phyloP scores from a whole-genome alignment of 208 protist species.

The Entamoeba histolytica region DNA sequence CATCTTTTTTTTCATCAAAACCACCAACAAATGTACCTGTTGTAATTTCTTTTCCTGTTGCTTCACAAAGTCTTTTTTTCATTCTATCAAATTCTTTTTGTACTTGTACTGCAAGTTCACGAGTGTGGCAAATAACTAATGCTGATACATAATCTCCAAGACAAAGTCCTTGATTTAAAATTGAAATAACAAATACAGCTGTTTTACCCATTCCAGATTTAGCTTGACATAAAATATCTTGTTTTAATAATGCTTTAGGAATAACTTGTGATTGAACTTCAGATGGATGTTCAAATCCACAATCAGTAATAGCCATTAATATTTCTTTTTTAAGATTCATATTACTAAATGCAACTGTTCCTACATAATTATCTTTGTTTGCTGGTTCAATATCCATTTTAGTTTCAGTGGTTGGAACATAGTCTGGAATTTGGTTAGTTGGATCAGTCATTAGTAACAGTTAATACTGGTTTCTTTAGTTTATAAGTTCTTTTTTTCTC shows the following conservation, averaged over 20 bases:
- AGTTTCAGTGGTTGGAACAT: too few relatives aligned
- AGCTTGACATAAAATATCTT: constrained; percentile 90
- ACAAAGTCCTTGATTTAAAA: neutral
- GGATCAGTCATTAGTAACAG: neutral
- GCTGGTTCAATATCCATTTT: too few relatives aligned
- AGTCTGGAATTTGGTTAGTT: too few relatives aligned
- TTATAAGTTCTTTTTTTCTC: neutral
- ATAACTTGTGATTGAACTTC: constrained; percentile 92
- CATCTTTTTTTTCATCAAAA: constrained; percentile 43
- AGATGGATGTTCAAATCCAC: constrained; percentile 69
- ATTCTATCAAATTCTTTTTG: constrained; percentile 47
- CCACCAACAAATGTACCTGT: constrained; percentile 29
- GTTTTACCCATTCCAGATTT: constrained; percentile 99
- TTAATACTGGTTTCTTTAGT: neutral
- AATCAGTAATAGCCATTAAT: constrained; percentile 70
- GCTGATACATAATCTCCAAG: neutral
- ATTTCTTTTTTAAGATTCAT: constrained; percentile 30
- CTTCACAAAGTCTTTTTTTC: neutral
- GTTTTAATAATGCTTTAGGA: constrained; percentile 82
- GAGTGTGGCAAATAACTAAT: constrained; percentile 38
- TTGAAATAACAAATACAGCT: constrained; percentile 66
- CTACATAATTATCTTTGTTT: too few relatives aligned
- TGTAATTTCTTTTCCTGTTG: neutral
- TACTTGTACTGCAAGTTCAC: constrained; percentile 87
- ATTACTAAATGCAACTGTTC: neutral